phyloP scores from a whole-genome alignment of 345 rosid genomes.

The Gynandropsis gynandra region DNA sequence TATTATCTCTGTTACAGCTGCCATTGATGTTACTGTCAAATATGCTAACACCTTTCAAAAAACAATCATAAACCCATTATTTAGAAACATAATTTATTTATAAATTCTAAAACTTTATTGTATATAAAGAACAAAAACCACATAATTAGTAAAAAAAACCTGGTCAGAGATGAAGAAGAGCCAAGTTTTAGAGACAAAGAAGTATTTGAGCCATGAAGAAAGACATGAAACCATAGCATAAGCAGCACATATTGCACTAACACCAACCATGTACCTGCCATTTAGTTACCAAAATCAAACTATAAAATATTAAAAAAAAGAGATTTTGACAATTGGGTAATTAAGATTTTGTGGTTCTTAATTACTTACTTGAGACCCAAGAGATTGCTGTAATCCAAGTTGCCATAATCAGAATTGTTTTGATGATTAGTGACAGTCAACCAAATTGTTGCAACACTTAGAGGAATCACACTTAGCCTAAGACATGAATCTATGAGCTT shows the following conservation, averaged over 20 bases:
- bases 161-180: slow-evolving; percentile 80
- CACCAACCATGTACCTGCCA: slow-evolving; percentile 60
- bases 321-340: not conserved
- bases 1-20: slow-evolving; percentile 58
- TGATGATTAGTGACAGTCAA: slow-evolving; percentile 63
- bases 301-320: not conserved
- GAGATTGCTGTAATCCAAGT: slow-evolving; percentile 42
- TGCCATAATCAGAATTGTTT: slow-evolving; percentile 51
- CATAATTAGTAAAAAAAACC: no score
- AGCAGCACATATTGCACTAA: slow-evolving; percentile 51
- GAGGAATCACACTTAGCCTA: slow-evolving; percentile 68
- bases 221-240: slow-evolving; percentile 61
- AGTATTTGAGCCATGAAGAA: slow-evolving; percentile 47
- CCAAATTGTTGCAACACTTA: slow-evolving; percentile 67
- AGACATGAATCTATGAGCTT: slow-evolving; percentile 57
- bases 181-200: slow-evolving; percentile 65
- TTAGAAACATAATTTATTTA: no score
- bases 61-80: not conserved
- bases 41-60: slow-evolving; percentile 58
- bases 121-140: no score
- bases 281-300: not conserved
- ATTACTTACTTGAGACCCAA: slow-evolving; percentile 85
- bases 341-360: no score
- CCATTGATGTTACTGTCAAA: slow-evolving; percentile 70
- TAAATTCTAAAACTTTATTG: no score